Base-by-base conservation (phyloP, 2,329 filamentous ascomycete genomes). In the Talaromyces sp. region DNA sequence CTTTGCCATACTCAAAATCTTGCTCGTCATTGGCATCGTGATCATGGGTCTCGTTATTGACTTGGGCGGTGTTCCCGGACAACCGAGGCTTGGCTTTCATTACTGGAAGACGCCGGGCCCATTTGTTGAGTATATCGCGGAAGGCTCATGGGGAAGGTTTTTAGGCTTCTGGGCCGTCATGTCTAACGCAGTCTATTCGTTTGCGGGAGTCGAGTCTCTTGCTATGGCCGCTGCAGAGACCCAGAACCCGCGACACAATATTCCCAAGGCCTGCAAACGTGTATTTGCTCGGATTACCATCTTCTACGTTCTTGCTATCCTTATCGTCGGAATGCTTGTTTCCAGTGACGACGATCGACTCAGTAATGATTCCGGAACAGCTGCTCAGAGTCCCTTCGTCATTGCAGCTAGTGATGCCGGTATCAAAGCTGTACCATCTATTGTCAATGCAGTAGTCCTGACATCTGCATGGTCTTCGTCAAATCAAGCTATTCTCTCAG, bases 171-270 rank as follows among this genome's bases (percentile, higher is more conserved):
- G 78, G 77, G 75, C 75, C 19, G 82, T 82, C 65, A 82, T 86
- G 64, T 75, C 78, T 58, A 73, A 78, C 59, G 77, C 79, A 4
- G 75, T 73, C 5, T 81, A 79, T 65, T 75, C 77, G 6, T 80
- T 78, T 60, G 74, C 76, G 75, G 90, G 90, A 49, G 87, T 89
- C 2, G 91, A 93, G 78, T 84, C 92, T 17, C 90, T 92, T 9
- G 90, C 88, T 67, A 87, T 94, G 57, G 89, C 89, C n/a, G 90
- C 90, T 4, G 90, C 90, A 67, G 91, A 94, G 79, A 89, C 89
- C 17, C 39, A 60, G 15, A 68, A 68, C 13, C 67, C 67, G 17
- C 67, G 66, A n/a, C 56, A 64, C 41, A 68, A 61, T 47, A 64
- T 68, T 25, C 67, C 67, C 41, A 62, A 59, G 31, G 67, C 67